These are phyloP conservation scores for Zygnema cylindricum DNA, from an alignment of 139 green algal genomes.

Conservation along the genomic window DNA sequence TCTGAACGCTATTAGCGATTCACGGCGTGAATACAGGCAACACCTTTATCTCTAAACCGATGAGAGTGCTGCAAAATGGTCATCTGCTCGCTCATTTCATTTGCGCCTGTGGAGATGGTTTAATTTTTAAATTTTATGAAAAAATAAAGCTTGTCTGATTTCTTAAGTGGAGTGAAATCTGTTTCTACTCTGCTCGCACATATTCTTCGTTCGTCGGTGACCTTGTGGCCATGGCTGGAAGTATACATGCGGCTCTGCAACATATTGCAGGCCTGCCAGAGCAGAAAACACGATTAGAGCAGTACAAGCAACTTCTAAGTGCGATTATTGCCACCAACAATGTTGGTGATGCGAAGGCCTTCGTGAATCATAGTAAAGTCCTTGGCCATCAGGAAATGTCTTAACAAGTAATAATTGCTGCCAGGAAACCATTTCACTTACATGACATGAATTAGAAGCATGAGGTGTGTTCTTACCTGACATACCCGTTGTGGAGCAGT, in stretches of 20 bases:
- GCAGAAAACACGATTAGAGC: conserved; percentile 40
- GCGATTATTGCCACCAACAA: conserved; percentile 32
- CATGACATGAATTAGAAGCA: background rate
- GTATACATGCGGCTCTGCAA: conserved; percentile 21
- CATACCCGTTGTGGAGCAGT: conserved; percentile 28
- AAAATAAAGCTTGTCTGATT: no score
- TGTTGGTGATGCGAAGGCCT: conserved; percentile 47
- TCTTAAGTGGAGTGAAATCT: no score
- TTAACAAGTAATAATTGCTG: background rate
- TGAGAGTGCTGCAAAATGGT: no score
- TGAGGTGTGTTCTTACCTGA: background rate
- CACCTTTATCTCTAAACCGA: no score
- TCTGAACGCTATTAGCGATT: no score
- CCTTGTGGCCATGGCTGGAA: conserved; percentile 16
- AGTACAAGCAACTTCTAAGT: conserved; percentile 44
- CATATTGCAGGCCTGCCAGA: conserved; percentile 38
- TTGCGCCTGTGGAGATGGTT: no score
- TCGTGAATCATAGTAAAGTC: conserved; percentile 55
- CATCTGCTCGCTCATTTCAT: no score
- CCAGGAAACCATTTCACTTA: background rate
- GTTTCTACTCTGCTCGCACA: no score
- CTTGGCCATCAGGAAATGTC: background rate
- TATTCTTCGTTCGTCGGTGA: no score
- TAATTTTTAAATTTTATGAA: no score
- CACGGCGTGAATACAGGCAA: no score